Conservation (phyloP, 768 basidiomycete genomes). For the Ramaria sp. region DNA sequence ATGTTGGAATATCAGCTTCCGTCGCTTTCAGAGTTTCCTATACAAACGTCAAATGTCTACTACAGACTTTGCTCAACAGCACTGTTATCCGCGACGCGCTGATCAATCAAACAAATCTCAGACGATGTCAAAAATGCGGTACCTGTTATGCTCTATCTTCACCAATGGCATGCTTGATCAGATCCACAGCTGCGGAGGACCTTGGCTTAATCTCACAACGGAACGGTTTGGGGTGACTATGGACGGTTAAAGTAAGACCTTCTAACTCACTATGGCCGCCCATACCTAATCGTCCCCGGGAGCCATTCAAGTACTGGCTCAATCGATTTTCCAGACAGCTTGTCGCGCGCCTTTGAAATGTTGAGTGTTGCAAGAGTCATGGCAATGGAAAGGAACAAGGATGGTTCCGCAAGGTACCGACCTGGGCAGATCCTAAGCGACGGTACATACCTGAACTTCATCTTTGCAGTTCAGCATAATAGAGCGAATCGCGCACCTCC, state of each 20-base stretch:
- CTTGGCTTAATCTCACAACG: slow-evolving; percentile 21
- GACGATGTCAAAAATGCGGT: too few relatives aligned
- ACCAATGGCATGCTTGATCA: slow-evolving; percentile 14
- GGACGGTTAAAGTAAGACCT: background rate
- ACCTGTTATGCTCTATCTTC: too few relatives aligned
- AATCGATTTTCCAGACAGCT: background rate
- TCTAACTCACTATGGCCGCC: background rate
- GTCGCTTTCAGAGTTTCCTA: too few relatives aligned
- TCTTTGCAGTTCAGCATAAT: background rate
- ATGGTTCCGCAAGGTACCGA: slow-evolving; percentile 30
- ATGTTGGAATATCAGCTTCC: too few relatives aligned
- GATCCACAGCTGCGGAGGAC: slow-evolving; percentile 19
- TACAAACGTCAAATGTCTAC: too few relatives aligned
- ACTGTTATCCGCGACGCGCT: too few relatives aligned
- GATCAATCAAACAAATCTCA: too few relatives aligned
- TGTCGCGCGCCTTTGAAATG: slow-evolving; percentile 31
- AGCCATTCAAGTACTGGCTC: background rate
- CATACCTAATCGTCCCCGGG: background rate
- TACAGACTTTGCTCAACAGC: too few relatives aligned
- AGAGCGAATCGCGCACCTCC: background rate
- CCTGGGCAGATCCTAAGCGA: slow-evolving; percentile 19
- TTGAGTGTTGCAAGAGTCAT: slow-evolving; percentile 26
- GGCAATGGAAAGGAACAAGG: slow-evolving; percentile 25
- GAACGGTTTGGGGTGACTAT: background rate
- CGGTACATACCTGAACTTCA: background rate